Conservation (phyloP, 257 asterid species). For the Penstemon newberryi region DNA sequence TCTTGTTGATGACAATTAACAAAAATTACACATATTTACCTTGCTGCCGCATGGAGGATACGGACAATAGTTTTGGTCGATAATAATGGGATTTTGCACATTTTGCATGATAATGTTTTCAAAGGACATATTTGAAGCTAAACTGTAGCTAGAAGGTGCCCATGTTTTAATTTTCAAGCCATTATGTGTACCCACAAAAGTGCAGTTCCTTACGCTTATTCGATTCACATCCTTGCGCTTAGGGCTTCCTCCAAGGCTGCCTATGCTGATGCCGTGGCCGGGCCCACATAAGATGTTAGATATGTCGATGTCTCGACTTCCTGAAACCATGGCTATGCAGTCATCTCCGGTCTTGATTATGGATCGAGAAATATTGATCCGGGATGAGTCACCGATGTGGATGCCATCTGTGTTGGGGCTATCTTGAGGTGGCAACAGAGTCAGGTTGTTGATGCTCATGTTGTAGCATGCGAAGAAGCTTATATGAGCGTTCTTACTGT, state of each 20-base stretch:
- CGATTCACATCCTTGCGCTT: slow-evolving; percentile 42
- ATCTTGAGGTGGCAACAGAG: slow-evolving; percentile 46
- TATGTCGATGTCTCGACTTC: slow-evolving; percentile 52
- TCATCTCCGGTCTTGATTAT: slow-evolving; percentile 73
- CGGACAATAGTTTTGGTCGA: slow-evolving; percentile 74
- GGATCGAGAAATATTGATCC: slow-evolving; percentile 38
- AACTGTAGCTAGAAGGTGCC: slow-evolving; percentile 53
- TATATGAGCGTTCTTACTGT: slow-evolving; percentile 73
- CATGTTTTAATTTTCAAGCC: slow-evolving; percentile 81
- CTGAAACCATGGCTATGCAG: slow-evolving; percentile 67
- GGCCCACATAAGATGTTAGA: slow-evolving; percentile 62
- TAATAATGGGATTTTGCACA: slow-evolving; percentile 58
- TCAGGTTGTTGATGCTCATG: slow-evolving; percentile 37
- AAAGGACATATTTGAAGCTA: slow-evolving; percentile 49
- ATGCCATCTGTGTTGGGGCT: slow-evolving; percentile 94
- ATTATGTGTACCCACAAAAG: slow-evolving; percentile 51
- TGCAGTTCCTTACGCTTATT: slow-evolving; percentile 47
- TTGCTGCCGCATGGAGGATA: slow-evolving; percentile 7
- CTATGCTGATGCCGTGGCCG: slow-evolving; percentile 82
- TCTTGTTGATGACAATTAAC: too few species aligned
- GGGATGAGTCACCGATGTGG: slow-evolving; percentile 55
- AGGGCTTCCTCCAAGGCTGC: slow-evolving; percentile 55
- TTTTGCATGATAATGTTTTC: slow-evolving; percentile 44
- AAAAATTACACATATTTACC: slow-evolving; percentile 7
- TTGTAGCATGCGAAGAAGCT: slow-evolving; percentile 58